Evolutionary conservation across 805 yeast species (phyloP), one percentile per base, ranked within the genome.

Genomic region (Pichia thaimueangensis): DNA sequence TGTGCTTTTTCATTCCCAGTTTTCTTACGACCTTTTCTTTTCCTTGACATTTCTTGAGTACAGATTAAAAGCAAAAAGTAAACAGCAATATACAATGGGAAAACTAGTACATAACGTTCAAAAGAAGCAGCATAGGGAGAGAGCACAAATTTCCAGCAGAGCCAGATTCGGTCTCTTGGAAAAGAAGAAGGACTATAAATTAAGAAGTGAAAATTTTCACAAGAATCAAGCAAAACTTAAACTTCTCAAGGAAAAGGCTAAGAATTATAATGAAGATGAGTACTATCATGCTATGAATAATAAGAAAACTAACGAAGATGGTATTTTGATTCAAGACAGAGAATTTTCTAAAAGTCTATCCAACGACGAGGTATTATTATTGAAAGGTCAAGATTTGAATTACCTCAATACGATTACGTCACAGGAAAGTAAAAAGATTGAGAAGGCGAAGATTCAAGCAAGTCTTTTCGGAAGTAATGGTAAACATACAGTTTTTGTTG

Each of bases 121-220:
- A 63, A 93, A 94, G 70, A 93, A 87, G 58, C 97, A 93, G 69
- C 98, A 93, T 58, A 71, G 88, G 45, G 98, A 93, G 68, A 78
- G 98, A 56, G 76, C 96, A 6, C 98, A 93, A 64, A 84, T 91
- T 1, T 70, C 69, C 36, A 80, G 75, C 35, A 73, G 98, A 45
- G 68, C 76, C 53, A 75, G 75, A 58, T 79, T 73, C 63, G 98
- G 98, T 32, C 77, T 89, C 28, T 71, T 93, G 35, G 98, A 93
- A 65, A 93, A 93, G 74, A 93, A 93, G 70, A 83, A 84, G 62
- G 94, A 84, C 60, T 84, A 84, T 70, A 70, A 55, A 45, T 57
- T 76, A 30, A 63, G 82, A 55, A 79, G 80, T 5, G 71, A 68
- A 16, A 78, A 76, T 54, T 76, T 64, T 51, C 81, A 76, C 55